phyloP scores from a whole-genome alignment of 257 asterid species.

The Oldenlandia corymbosa region DNA sequence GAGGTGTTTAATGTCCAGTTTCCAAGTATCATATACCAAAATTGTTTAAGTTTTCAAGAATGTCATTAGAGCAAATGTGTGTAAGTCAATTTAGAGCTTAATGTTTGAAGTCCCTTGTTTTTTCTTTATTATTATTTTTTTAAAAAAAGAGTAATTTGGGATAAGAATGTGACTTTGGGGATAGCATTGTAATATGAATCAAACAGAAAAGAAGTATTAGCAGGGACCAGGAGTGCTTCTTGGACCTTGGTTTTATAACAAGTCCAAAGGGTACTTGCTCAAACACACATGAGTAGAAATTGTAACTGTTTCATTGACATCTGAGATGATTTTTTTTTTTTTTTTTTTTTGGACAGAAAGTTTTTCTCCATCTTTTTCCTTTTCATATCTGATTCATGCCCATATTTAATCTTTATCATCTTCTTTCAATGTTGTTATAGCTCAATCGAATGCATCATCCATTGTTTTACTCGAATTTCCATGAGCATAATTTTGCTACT shows the following conservation, averaged over 20 bases:
- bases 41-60: background rate
- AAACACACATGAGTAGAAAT: background rate
- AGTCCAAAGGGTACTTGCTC: background rate
- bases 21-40: no score
- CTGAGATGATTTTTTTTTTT: no score
- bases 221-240: no score
- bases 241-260: constrained; percentile 2
- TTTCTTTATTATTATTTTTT: no score
- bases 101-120: background rate
- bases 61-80: no score
- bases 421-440: no score
- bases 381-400: no score
- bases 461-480: background rate
- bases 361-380: background rate
- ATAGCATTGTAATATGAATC: background rate
- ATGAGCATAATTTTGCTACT: background rate
- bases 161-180: background rate
- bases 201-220: background rate
- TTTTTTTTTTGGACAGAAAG: background rate
- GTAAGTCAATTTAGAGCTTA: background rate
- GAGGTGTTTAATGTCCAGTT: no score
- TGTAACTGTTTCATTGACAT: background rate
- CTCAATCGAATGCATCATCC: background rate
- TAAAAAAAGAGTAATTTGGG: no score
- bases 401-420: no score